Percentiles rank a stretch among this genome's conserved stretches.
Evolutionary conservation across 768 basidiomycete species (phyloP).

Genomic region (Mycena belliarum): DNA sequence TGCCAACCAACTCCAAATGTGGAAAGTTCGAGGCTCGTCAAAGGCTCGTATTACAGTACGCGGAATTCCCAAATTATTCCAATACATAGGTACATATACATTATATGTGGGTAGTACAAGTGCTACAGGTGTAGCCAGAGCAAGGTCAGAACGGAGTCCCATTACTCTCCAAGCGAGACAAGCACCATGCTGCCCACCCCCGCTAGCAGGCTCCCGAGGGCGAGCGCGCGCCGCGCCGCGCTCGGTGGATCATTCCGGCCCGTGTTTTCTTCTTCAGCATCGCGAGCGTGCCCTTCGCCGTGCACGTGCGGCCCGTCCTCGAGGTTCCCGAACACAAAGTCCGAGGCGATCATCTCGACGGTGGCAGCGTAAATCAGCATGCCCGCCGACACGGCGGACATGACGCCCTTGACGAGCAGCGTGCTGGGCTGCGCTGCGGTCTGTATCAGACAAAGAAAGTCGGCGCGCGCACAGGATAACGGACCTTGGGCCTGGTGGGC

Average conservation of each 20-base stretch:
- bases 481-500: slow-evolving; percentile 26
- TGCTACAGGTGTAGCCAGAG: slow-evolving; percentile 3
- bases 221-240: slow-evolving; percentile 48
- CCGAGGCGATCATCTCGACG: slow-evolving; percentile 86
- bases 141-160: not conserved
- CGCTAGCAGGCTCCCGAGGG: slow-evolving; percentile 59
- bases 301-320: slow-evolving; percentile 25
- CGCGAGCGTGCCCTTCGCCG: slow-evolving; percentile 16
- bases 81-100: slow-evolving; percentile 12
- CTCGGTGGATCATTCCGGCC: slow-evolving; percentile 19
- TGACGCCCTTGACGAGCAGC: slow-evolving; percentile 64
- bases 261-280: slow-evolving; percentile 19
- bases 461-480: too few species aligned
- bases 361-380: slow-evolving; percentile 83
- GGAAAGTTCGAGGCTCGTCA: too few species aligned
- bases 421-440: slow-evolving; percentile 33
- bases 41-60: too few species aligned
- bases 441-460: not conserved
- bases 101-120: slow-evolving; percentile 14
- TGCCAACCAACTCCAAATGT: not conserved
- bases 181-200: slow-evolving; percentile 68
- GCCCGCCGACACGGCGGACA: slow-evolving; percentile 82
- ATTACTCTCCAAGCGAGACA: slow-evolving; percentile 46
- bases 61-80: not conserved
- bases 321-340: slow-evolving; percentile 76